phyloP scores from a whole-genome alignment of 805 yeast genomes.

The Pichia phayaonensis region DNA sequence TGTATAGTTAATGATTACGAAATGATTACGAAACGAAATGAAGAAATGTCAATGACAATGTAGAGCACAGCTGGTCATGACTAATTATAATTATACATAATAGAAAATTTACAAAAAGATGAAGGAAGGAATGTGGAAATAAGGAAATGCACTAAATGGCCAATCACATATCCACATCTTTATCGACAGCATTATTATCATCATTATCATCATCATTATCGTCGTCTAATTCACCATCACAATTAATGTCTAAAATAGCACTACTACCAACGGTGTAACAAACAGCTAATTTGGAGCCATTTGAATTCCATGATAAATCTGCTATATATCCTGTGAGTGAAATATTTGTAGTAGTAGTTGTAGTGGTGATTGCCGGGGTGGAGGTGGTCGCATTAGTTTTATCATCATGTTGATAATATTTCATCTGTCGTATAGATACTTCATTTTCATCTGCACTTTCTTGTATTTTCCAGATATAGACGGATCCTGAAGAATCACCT shows the following conservation, averaged over 20 bases:
- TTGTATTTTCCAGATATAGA: slow-evolving; percentile 44
- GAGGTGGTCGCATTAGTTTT: slow-evolving; percentile 1
- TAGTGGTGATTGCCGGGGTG: too few species aligned
- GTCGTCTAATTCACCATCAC: too few species aligned
- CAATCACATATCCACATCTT: background rate
- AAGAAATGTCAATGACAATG: too few species aligned
- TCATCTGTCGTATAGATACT: slow-evolving; percentile 8
- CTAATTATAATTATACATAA: background rate
- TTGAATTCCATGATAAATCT: slow-evolving; percentile 21
- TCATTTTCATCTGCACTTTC: slow-evolving; percentile 1
- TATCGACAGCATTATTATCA: background rate
- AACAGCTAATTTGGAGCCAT: slow-evolving; percentile 19
- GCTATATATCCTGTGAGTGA: slow-evolving; percentile 15
- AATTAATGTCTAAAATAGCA: slow-evolving; percentile 16
- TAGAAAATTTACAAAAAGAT: background rate
- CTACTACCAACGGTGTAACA: slow-evolving; percentile 23
- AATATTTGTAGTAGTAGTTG: background rate
- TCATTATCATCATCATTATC: background rate
- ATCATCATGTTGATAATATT: slow-evolving; percentile 20
- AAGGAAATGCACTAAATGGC: too few species aligned
- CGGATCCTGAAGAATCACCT: slow-evolving; percentile 59
- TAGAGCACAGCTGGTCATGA: too few species aligned
- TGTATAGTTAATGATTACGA: background rate
- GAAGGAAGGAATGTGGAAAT: background rate
- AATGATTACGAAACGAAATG: too few species aligned